A percentile compares a stretch with the other conserved stretches of the same genome.
phyloP scores from a whole-genome alignment of 805 yeast species.

The Pichia nanzhaoensis region DNA sequence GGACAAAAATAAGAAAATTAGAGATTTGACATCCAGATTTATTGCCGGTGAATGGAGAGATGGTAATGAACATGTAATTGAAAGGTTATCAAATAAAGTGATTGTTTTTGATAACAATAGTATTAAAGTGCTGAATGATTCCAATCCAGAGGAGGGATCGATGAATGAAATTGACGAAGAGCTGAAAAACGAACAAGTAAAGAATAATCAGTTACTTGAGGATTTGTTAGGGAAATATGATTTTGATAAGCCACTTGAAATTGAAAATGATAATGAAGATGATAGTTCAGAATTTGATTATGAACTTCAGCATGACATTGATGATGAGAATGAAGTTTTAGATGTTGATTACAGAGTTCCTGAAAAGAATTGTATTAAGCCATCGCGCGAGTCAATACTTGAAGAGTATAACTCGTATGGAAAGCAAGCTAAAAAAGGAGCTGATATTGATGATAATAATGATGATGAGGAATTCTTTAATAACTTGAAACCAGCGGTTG shows the following conservation, averaged over 20 bases:
- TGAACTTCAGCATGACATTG: slow-evolving; percentile 34
- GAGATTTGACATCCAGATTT: slow-evolving; percentile 60
- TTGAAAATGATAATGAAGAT: slow-evolving; percentile 30
- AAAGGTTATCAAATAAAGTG: slow-evolving; percentile 32
- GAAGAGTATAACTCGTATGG: slow-evolving; percentile 20
- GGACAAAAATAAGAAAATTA: slow-evolving; percentile 55
- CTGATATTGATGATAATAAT: slow-evolving; percentile 12
- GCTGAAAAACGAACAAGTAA: slow-evolving; percentile 38
- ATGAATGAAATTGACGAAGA: slow-evolving; percentile 18
- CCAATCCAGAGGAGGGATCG: background rate
- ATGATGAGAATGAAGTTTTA: slow-evolving; percentile 25
- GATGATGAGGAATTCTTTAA: slow-evolving; percentile 20
- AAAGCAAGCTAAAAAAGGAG: slow-evolving; percentile 7
- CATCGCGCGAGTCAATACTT: slow-evolving; percentile 17
- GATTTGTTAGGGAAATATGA: slow-evolving; percentile 42
- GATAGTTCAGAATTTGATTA: slow-evolving; percentile 27
- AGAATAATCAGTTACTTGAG: slow-evolving; percentile 41
- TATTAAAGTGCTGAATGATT: slow-evolving; percentile 8
- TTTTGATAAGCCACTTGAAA: slow-evolving; percentile 44
- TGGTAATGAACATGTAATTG: slow-evolving; percentile 74
- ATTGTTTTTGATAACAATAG: slow-evolving; percentile 27
- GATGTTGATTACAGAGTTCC: slow-evolving; percentile 23
- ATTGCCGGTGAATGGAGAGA: slow-evolving; percentile 69
- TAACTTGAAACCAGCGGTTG: slow-evolving; percentile 21
- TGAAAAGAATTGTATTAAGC: slow-evolving; percentile 19